Evolutionary conservation across 2,329 filamentous ascomycete species (phyloP), one percentile per base, ranked within the genome.

Genomic region (Fusarium luffae): DNA sequence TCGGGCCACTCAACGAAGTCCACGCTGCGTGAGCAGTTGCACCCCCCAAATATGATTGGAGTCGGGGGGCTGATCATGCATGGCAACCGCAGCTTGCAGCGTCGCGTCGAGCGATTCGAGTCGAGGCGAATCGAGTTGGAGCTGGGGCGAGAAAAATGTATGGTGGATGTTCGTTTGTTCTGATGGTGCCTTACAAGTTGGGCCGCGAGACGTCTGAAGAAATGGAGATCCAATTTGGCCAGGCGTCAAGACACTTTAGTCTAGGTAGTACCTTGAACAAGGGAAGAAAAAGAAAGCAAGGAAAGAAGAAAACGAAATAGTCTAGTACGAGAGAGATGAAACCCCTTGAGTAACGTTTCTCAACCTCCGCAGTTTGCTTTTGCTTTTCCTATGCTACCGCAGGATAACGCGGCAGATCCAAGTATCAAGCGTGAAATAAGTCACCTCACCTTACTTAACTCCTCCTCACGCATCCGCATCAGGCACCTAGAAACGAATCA

Each of bases 71-170:
- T 65, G 74, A 73, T 75, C 74, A 75, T 75, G 74, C 74, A 75
- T 75, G 72, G 70, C 74, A 74, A 71, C 74, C 67, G 66, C 72
- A 74, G 70, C 70, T 63, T 63, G 71, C 72, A 73, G 73, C 74
- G 74, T 75, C 63, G 59, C 63, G 54, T 66, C 55, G 37, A 42
- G 49, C 49, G 49, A 58, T 52, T 56, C 50, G 57, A 56, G 44
- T 64, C 60, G 61, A 56, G 44, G 64, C 60, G 61, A 61, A 49
- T 32, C 34, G 42, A 42, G 34, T 58, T 42, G 62, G 48, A 65
- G 52, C 57, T 59, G 41, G 73, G 70, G 73, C 64, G 64, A 74
- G 69, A 64, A 59, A 40, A 72, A 61, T 54, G 69, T 52, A 59
- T 52, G 46, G 62, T 64, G 61, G 48, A 54, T 64, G 61, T 65